phyloP scores from a whole-genome alignment of 2,329 filamentous ascomycete genomes.

The Pseudopithomyces chartarum region DNA sequence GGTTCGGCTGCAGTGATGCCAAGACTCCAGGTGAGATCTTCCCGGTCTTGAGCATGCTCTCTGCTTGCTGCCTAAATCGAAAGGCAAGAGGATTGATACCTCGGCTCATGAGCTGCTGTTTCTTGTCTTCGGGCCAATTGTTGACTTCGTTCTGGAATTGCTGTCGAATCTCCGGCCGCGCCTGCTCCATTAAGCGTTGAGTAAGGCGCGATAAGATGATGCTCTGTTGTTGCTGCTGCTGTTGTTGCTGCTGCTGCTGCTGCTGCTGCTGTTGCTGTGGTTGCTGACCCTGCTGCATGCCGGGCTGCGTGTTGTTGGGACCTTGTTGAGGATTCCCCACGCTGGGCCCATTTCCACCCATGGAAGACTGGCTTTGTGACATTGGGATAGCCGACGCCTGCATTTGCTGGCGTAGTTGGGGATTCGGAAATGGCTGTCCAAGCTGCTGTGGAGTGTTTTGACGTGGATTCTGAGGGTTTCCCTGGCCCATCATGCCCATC shows the following conservation, averaged over 20 bases:
- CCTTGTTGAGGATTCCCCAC: constrained; percentile 30
- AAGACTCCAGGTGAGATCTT: constrained; percentile 20
- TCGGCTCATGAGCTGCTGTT: constrained; percentile 50
- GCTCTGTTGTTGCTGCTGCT: constrained; percentile 27
- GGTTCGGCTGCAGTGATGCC: neutral
- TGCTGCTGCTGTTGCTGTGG: too few species aligned
- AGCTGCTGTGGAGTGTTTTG: constrained; percentile 51
- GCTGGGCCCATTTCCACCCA: constrained; percentile 37
- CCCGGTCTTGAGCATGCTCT: constrained; percentile 35
- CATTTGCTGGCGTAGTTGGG: constrained; percentile 57
- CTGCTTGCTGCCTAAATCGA: constrained; percentile 56
- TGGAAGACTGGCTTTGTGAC: constrained; percentile 35
- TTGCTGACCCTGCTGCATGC: constrained; percentile 33
- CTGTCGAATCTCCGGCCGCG: constrained; percentile 55
- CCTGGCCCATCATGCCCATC: constrained; percentile 44
- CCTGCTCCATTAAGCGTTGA: constrained; percentile 52
- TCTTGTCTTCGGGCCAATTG: constrained; percentile 53
- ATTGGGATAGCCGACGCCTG: constrained; percentile 56
- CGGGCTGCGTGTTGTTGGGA: constrained; percentile 38
- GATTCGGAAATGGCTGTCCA: constrained; percentile 49
- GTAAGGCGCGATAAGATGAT: constrained; percentile 51
- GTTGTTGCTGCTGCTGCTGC: constrained; percentile 33
- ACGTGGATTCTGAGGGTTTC: constrained; percentile 37
- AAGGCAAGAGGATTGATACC: constrained; percentile 57
- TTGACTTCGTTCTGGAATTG: constrained; percentile 48